Evolutionary conservation across 2,329 filamentous ascomycete species (phyloP).

Genomic region (Fusarium kyushuense): DNA sequence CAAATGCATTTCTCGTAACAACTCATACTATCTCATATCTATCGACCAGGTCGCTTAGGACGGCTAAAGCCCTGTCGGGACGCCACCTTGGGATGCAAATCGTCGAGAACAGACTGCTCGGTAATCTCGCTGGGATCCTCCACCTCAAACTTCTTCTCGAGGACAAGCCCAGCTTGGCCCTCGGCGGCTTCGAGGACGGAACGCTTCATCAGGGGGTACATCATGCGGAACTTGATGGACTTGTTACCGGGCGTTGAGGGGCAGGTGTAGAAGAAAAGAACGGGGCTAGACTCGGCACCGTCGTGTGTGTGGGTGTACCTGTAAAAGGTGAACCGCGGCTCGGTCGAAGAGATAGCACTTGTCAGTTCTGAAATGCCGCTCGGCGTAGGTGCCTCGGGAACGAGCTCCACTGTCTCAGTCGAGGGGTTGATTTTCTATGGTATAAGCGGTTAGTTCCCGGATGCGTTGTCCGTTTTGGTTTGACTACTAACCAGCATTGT

Average conservation of each 20-base stretch:
- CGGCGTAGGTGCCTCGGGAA: slow-evolving; percentile 63
- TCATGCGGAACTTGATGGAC: slow-evolving; percentile 84
- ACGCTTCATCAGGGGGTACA: slow-evolving; percentile 80
- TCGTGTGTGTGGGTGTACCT: slow-evolving; percentile 70
- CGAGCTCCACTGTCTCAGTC: slow-evolving; percentile 77
- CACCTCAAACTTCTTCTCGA: slow-evolving; percentile 78
- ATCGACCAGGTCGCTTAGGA: slow-evolving; percentile 82
- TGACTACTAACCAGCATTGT: slow-evolving; percentile 72
- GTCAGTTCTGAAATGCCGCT: slow-evolving; percentile 70
- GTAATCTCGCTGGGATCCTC: slow-evolving; percentile 78
- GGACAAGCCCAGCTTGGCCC: slow-evolving; percentile 71
- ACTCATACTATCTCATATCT: slow-evolving; percentile 11
- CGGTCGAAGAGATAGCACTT: slow-evolving; percentile 70
- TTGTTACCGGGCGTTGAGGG: slow-evolving; percentile 73
- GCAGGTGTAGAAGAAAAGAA: slow-evolving; percentile 88
- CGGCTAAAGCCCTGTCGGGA: slow-evolving; percentile 77
- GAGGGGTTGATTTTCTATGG: slow-evolving; percentile 76
- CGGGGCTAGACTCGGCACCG: slow-evolving; percentile 65
- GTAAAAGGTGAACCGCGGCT: slow-evolving; percentile 85
- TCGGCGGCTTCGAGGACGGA: slow-evolving; percentile 76
- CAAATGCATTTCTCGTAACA: background rate
- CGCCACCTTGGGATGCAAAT: slow-evolving; percentile 76
- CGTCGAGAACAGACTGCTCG: slow-evolving; percentile 71
- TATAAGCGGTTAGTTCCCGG: slow-evolving; percentile 14
- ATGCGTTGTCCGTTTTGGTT: background rate